phyloP scores from a whole-genome alignment of 2,329 filamentous ascomycete genomes.

The Cryphonectria nitschkei region DNA sequence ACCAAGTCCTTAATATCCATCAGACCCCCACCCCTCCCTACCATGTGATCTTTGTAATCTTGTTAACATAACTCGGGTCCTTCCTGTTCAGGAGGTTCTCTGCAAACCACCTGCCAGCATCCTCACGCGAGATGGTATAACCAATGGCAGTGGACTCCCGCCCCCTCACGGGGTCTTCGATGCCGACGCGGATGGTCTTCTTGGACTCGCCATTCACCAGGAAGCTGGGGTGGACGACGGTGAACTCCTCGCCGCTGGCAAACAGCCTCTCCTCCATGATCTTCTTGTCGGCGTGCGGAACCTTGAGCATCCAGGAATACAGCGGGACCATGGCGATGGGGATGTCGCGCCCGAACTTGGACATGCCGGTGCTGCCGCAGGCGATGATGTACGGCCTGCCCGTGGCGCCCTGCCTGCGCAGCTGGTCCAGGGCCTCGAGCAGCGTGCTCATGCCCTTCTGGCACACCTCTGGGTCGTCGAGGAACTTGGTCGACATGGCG shows the following conservation, averaged over 20 bases:
- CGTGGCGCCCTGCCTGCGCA: constrained; percentile 35
- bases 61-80: constrained; percentile 16
- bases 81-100: constrained; percentile 31
- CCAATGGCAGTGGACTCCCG: constrained; percentile 45
- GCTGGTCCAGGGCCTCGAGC: constrained; percentile 42
- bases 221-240: constrained; percentile 39
- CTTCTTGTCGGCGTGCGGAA: constrained; percentile 49
- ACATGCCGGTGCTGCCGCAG: constrained; percentile 50
- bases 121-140: constrained; percentile 51
- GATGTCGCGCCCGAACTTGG: constrained; percentile 42
- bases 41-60: constrained; percentile 11
- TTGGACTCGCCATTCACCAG: constrained; percentile 34
- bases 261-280: constrained; percentile 47
- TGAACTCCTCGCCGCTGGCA: constrained; percentile 36
- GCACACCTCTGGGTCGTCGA: constrained; percentile 54
- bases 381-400: constrained; percentile 43
- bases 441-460: constrained; percentile 47
- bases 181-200: constrained; percentile 41
- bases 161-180: constrained; percentile 43
- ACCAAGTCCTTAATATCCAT: neutral
- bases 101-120: constrained; percentile 52
- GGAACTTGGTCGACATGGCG: constrained; percentile 37
- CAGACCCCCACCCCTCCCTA: neutral
- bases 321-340: constrained; percentile 45
- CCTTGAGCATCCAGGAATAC: constrained; percentile 43